Conservation (phyloP, 495 filamentous ascomycete species). For the Thozetella sp. region DNA sequence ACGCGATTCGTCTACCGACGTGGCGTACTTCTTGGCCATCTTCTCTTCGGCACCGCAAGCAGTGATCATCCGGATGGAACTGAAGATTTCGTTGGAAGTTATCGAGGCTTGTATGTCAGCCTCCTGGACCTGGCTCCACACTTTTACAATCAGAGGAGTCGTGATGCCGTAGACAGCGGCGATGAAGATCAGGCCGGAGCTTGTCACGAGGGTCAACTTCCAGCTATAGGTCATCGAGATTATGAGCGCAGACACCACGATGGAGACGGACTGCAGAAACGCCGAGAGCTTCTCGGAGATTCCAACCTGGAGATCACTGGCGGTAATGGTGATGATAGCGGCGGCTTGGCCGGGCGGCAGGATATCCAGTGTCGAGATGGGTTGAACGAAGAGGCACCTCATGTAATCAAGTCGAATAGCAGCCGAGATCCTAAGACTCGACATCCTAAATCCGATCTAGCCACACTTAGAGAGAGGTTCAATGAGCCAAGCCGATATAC, state of each 20-base stretch:
- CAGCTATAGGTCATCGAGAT: slow-evolving; percentile 60
- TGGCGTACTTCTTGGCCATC: slow-evolving; percentile 51
- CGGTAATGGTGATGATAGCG: slow-evolving; percentile 63
- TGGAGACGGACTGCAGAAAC: slow-evolving; percentile 54
- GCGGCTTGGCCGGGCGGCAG: slow-evolving; percentile 54
- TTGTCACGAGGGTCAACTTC: slow-evolving; percentile 59
- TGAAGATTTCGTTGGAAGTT: slow-evolving; percentile 59
- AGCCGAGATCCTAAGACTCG: slow-evolving; percentile 56
- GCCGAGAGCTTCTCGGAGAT: slow-evolving; percentile 64
- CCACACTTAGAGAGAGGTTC: background rate
- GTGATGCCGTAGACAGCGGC: slow-evolving; percentile 54
- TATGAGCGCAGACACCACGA: slow-evolving; percentile 49
- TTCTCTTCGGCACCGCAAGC: slow-evolving; percentile 64
- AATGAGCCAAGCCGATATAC: slow-evolving; percentile 9
- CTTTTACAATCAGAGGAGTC: slow-evolving; percentile 59
- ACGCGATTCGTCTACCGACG: slow-evolving; percentile 59
- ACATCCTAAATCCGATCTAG: slow-evolving; percentile 57
- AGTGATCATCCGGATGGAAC: slow-evolving; percentile 59
- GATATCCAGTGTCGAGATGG: slow-evolving; percentile 54
- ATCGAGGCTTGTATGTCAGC: slow-evolving; percentile 62
- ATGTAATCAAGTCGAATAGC: slow-evolving; percentile 54
- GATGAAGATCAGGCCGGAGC: slow-evolving; percentile 57
- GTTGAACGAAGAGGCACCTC: slow-evolving; percentile 50
- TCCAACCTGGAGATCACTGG: slow-evolving; percentile 66
- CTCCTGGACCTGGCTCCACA: slow-evolving; percentile 54